These are phyloP conservation scores for Trichoderma asperelloides DNA, from an alignment of 495 filamentous ascomycete species.

Conservation along the genomic window DNA sequence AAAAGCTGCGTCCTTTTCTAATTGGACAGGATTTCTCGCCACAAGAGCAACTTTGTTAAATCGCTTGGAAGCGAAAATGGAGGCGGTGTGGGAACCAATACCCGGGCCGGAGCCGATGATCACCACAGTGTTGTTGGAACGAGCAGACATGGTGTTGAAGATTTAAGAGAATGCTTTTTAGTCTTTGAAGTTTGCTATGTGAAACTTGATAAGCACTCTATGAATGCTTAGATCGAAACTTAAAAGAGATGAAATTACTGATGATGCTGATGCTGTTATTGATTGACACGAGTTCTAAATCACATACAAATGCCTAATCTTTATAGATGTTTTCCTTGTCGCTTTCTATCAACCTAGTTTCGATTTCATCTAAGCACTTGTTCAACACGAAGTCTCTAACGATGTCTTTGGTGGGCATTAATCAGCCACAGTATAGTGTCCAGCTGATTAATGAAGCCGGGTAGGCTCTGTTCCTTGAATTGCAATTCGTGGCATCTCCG, in stretches of 20 bases:
- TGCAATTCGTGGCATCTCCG: background rate
- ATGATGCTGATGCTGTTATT: background rate
- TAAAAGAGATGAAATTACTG: background rate
- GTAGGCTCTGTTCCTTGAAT: background rate
- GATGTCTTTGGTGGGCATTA: background rate
- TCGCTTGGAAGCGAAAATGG: constrained; percentile 27
- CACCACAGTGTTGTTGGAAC: constrained; percentile 15
- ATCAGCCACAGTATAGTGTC: background rate
- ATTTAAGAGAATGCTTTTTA: background rate
- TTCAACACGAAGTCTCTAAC: background rate
- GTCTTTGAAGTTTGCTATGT: background rate
- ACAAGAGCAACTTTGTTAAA: constrained; percentile 32
- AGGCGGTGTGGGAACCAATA: constrained; percentile 28
- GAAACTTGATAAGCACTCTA: background rate
- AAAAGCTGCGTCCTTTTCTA: constrained; percentile 21
- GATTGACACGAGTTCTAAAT: background rate
- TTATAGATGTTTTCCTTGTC: background rate
- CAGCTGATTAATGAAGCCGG: background rate
- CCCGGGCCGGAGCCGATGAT: constrained; percentile 36
- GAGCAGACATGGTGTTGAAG: background rate
- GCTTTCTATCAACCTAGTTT: background rate
- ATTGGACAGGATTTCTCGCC: constrained; percentile 24
- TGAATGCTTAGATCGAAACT: background rate
- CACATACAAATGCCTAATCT: background rate
- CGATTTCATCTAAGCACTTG: background rate